Evolutionary conservation across 2,329 filamentous ascomycete species (phyloP).

Genomic region (Cytospora schulzeri): DNA sequence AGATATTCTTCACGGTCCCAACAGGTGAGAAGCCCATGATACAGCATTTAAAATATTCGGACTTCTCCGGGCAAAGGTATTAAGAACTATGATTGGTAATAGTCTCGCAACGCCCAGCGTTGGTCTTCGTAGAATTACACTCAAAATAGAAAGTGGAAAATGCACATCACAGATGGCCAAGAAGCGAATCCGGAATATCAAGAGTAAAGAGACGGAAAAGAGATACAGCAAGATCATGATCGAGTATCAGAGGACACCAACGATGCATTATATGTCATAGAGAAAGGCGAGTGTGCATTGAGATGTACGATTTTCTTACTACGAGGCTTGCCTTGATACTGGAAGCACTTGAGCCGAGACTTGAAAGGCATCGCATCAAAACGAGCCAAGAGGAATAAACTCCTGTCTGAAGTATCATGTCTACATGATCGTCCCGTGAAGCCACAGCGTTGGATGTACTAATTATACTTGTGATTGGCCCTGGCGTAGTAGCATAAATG

Average conservation of each 20-base stretch:
- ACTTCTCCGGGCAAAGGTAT: neutral
- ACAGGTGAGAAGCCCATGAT: slow-evolving; percentile 20
- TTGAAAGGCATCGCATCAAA: no score
- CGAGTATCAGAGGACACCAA: neutral
- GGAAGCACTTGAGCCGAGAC: no score
- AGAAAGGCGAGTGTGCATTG: neutral
- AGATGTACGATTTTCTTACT: no score
- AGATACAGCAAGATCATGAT: slow-evolving; percentile 10
- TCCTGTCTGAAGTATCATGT: no score
- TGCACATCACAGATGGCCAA: slow-evolving; percentile 19
- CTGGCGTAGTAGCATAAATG: no score
- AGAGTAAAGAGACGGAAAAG: neutral
- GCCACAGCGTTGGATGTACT: no score
- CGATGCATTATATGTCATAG: neutral
- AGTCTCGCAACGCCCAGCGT: slow-evolving; percentile 22
- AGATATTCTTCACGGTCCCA: slow-evolving; percentile 23
- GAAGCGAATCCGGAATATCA: neutral
- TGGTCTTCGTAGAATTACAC: slow-evolving; percentile 5
- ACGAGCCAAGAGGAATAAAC: no score
- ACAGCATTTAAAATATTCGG: neutral
- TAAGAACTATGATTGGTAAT: slow-evolving; percentile 2
- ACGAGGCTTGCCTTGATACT: no score
- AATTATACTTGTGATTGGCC: no score
- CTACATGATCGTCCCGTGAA: no score
- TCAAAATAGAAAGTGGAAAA: neutral